A percentile compares a stretch with the other conserved stretches of the same genome.
Conservation (phyloP, 805 yeast species). For the Candida pseudofarinosa region DNA sequence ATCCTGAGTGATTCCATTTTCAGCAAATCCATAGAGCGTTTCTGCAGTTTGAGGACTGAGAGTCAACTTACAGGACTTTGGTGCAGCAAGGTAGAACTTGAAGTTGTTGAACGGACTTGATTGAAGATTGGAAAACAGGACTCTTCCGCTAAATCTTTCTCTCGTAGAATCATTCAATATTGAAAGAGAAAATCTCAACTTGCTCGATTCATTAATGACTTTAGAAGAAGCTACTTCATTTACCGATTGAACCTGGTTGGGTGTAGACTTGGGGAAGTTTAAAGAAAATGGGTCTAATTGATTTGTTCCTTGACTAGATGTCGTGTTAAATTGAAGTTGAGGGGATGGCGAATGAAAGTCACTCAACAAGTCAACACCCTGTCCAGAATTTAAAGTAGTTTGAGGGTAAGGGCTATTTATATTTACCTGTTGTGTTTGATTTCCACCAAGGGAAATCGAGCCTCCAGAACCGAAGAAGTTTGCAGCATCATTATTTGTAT, state of each 20-base stretch:
- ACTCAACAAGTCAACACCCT: slow-evolving; percentile 26
- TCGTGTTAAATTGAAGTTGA: slow-evolving; percentile 22
- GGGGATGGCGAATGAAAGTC: slow-evolving; percentile 42
- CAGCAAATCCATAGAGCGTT: slow-evolving; percentile 43
- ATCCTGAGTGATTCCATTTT: slow-evolving; percentile 52
- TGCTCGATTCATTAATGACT: slow-evolving; percentile 40
- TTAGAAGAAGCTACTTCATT: slow-evolving; percentile 14
- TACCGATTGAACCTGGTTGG: slow-evolving; percentile 15
- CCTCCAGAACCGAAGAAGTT: slow-evolving; percentile 53
- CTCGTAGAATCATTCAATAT: slow-evolving; percentile 31
- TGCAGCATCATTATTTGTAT: slow-evolving; percentile 23
- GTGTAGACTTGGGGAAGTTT: slow-evolving; percentile 36
- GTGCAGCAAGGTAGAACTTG: slow-evolving; percentile 66
- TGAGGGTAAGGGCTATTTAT: slow-evolving; percentile 17
- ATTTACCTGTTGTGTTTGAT: slow-evolving; percentile 9
- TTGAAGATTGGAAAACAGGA: slow-evolving; percentile 50
- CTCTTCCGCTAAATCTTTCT: slow-evolving; percentile 38
- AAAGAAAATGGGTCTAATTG: slow-evolving; percentile 40
- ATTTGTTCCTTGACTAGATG: slow-evolving; percentile 3
- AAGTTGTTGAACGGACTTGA: slow-evolving; percentile 44
- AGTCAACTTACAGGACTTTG: slow-evolving; percentile 54
- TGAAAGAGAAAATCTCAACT: slow-evolving; percentile 48
- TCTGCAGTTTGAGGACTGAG: slow-evolving; percentile 62
- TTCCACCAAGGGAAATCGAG: slow-evolving; percentile 34
- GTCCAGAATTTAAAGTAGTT: slow-evolving; percentile 3